Conservation (phyloP, 768 basidiomycete species). For the Dacryopinax spathularia region DNA sequence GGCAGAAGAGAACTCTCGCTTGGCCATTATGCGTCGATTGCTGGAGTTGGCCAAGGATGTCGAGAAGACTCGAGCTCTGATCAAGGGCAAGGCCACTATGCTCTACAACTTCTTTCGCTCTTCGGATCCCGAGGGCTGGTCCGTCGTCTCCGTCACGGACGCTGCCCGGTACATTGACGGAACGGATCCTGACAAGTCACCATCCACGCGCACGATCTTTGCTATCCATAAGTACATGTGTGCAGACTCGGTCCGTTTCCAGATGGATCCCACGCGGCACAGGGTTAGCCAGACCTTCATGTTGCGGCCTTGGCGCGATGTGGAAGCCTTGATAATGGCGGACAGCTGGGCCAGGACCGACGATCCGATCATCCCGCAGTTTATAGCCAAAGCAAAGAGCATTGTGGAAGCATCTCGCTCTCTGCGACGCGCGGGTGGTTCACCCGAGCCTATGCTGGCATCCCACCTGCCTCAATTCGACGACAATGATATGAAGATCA, state of each 20-base stretch:
- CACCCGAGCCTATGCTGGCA: neutral
- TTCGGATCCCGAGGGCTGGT: slow-evolving; percentile 38
- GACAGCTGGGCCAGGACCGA: slow-evolving; percentile 3
- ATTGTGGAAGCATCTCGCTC: slow-evolving; percentile 12
- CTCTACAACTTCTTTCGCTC: slow-evolving; percentile 36
- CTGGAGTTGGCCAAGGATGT: neutral
- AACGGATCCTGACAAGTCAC: slow-evolving; percentile 21
- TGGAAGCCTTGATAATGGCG: slow-evolving; percentile 26
- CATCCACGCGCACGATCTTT: slow-evolving; percentile 31
- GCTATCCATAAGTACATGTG: slow-evolving; percentile 55
- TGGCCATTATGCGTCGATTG: neutral
- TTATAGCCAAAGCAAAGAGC: slow-evolving; percentile 16
- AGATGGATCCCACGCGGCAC: slow-evolving; percentile 36
- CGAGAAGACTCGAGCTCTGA: neutral
- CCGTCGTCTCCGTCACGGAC: slow-evolving; percentile 38
- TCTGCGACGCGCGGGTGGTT: neutral
- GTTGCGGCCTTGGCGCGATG: slow-evolving; percentile 48
- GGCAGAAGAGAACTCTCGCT: neutral
- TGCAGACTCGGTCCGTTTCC: slow-evolving; percentile 37
- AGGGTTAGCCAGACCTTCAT: slow-evolving; percentile 37
- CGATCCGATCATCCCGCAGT: slow-evolving; percentile 10
- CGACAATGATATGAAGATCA: slow-evolving; percentile 14
- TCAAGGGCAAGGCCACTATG: neutral
- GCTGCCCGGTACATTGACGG: slow-evolving; percentile 34
- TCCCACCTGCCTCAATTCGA: slow-evolving; percentile 4